Evolutionary conservation across 2,329 filamentous ascomycete species (phyloP).

Genomic region (Penicillium crustosum): DNA sequence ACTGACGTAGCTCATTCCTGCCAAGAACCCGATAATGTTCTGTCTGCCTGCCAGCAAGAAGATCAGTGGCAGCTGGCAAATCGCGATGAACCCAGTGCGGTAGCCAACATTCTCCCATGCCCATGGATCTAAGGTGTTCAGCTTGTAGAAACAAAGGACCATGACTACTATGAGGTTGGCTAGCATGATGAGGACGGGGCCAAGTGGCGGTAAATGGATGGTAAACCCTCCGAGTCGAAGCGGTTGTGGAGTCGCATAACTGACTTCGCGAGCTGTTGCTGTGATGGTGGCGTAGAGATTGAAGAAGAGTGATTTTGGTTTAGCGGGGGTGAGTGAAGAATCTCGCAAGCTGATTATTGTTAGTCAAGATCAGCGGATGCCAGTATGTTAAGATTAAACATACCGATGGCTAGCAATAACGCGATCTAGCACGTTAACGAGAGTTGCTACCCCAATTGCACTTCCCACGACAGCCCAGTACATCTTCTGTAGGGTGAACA

Average conservation of each 20-base stretch:
- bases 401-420: slow-evolving; percentile 53
- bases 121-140: slow-evolving; percentile 52
- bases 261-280: slow-evolving; percentile 55
- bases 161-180: slow-evolving; percentile 52
- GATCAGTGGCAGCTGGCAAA: slow-evolving; percentile 57
- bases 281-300: slow-evolving; percentile 53
- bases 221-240: slow-evolving; percentile 34
- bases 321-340: slow-evolving; percentile 48
- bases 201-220: slow-evolving; percentile 42
- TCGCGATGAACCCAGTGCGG: slow-evolving; percentile 54
- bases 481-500: slow-evolving; percentile 51
- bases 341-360: slow-evolving; percentile 45
- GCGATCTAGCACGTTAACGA: slow-evolving; percentile 48
- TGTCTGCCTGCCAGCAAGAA: slow-evolving; percentile 57
- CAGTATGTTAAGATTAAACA: slow-evolving; percentile 6
- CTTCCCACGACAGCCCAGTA: slow-evolving; percentile 54
- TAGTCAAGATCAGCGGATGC: not conserved
- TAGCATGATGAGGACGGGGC: slow-evolving; percentile 36
- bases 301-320: slow-evolving; percentile 53
- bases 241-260: slow-evolving; percentile 47
- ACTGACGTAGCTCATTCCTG: slow-evolving; percentile 51
- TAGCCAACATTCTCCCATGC: slow-evolving; percentile 59
- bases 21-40: slow-evolving; percentile 53
- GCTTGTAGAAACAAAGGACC: slow-evolving; percentile 57
- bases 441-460: slow-evolving; percentile 35